A percentile compares a stretch with the other conserved stretches of the same genome.
These are phyloP conservation scores for Phytomonas sp. DNA, from an alignment of 208 protist genomes.

Conservation along the genomic window DNA sequence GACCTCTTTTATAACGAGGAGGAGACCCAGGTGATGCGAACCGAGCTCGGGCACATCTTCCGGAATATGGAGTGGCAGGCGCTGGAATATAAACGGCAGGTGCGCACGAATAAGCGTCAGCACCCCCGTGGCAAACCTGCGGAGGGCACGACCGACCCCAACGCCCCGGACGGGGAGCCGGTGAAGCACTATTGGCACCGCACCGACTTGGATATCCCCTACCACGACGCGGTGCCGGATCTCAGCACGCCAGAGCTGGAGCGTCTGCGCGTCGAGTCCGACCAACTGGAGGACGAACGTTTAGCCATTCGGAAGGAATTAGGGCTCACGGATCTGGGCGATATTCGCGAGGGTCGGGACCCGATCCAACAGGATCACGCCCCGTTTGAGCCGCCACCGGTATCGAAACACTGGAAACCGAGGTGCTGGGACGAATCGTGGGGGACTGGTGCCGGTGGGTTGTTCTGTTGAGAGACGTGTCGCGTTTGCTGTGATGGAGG, in stretches of 20 bases:
- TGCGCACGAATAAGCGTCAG: slow-evolving; percentile 77
- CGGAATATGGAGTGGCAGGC: slow-evolving; percentile 88
- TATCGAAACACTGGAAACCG: slow-evolving; percentile 83
- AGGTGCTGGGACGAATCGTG: slow-evolving; percentile 86
- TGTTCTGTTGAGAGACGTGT: slow-evolving; percentile 9
- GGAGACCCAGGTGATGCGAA: slow-evolving; percentile 85
- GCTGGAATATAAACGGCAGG: slow-evolving; percentile 86
- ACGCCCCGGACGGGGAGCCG: slow-evolving; percentile 57
- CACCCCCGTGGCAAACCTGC: slow-evolving; percentile 67
- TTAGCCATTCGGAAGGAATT: slow-evolving; percentile 76
- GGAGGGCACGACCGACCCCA: slow-evolving; percentile 73
- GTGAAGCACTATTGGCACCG: slow-evolving; percentile 86
- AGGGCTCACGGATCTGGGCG: slow-evolving; percentile 75
- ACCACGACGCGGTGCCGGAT: slow-evolving; percentile 81
- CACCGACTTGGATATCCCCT: slow-evolving; percentile 79
- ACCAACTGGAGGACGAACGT: slow-evolving; percentile 81
- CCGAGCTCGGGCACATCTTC: slow-evolving; percentile 77
- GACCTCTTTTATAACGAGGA: slow-evolving; percentile 90
- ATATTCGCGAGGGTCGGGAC: slow-evolving; percentile 74
- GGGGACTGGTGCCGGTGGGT: slow-evolving; percentile 63
- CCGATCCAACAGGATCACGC: slow-evolving; percentile 55
- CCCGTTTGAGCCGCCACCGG: slow-evolving; percentile 69
- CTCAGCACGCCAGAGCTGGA: slow-evolving; percentile 82
- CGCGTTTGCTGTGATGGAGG: too few relatives aligned
- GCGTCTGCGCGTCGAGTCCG: slow-evolving; percentile 67